Evolutionary conservation across 2,329 filamentous ascomycete species (phyloP).

Genomic region (Aspergillus udagawae): DNA sequence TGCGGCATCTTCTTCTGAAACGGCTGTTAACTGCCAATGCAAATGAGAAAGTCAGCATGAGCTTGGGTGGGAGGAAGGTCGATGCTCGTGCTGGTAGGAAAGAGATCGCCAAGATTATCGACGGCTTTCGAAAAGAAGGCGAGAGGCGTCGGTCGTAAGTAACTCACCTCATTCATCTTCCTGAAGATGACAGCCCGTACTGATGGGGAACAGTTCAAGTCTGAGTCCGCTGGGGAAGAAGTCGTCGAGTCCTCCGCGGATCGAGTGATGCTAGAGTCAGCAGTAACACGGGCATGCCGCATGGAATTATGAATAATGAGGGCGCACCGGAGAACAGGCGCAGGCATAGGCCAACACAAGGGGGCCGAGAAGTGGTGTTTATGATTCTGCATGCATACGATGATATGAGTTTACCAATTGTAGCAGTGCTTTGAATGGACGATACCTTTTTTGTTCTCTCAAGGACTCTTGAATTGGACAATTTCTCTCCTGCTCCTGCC

Average conservation of each 20-base stretch:
- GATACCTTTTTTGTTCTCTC: not conserved
- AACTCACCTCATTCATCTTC: not conserved
- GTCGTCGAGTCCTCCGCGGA: conserved; percentile 20
- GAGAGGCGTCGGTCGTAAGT: conserved; percentile 77
- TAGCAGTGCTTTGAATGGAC: not conserved
- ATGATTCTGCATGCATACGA: not conserved
- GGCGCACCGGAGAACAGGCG: not conserved
- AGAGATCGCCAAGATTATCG: conserved; percentile 87
- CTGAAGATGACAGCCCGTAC: not conserved
- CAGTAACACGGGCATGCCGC: not conserved
- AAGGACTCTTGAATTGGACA: not conserved
- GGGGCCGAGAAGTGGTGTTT: not conserved
- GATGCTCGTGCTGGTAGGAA: conserved; percentile 77
- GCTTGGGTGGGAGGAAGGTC: conserved; percentile 77
- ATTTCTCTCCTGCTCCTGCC: not conserved
- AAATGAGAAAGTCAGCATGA: conserved; percentile 89
- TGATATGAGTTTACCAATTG: not conserved
- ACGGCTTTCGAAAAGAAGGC: conserved; percentile 79
- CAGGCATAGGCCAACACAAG: not conserved
- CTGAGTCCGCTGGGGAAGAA: conserved; percentile 21
- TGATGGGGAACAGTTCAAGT: conserved; percentile 12
- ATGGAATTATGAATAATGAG: not conserved
- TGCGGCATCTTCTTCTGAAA: conserved; percentile 89
- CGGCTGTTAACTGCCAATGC: conserved; percentile 74
- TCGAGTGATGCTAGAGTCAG: conserved; percentile 11